phyloP scores from a whole-genome alignment of 2,329 filamentous ascomycete genomes.

The Biscogniauxia marginata region DNA sequence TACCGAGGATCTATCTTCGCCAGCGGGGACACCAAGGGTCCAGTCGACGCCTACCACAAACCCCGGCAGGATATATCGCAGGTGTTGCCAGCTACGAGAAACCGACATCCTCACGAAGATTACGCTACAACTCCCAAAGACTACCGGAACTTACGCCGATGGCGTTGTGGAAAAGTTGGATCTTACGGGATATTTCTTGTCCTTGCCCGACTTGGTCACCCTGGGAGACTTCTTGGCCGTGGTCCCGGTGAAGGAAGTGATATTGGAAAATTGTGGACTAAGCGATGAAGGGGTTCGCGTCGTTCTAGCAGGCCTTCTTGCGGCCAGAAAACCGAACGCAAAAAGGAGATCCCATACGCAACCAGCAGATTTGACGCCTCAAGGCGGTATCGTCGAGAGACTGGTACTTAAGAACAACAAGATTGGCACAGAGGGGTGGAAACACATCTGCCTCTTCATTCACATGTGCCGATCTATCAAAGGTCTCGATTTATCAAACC shows the following conservation, averaged over 20 bases:
- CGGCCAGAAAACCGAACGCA: slow-evolving; percentile 67
- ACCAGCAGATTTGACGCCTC: slow-evolving; percentile 41
- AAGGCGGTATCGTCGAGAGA: slow-evolving; percentile 78
- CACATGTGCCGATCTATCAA: slow-evolving; percentile 87
- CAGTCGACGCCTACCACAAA: slow-evolving; percentile 81
- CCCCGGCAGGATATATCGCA: slow-evolving; percentile 85
- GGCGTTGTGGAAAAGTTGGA: slow-evolving; percentile 83
- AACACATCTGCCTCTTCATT: slow-evolving; percentile 82
- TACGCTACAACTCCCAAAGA: slow-evolving; percentile 78
- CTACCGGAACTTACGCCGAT: slow-evolving; percentile 62
- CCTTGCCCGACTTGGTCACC: slow-evolving; percentile 79
- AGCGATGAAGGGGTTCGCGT: slow-evolving; percentile 85
- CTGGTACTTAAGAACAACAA: slow-evolving; percentile 91
- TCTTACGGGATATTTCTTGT: slow-evolving; percentile 79
- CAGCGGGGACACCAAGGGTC: slow-evolving; percentile 42
- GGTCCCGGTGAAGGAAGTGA: slow-evolving; percentile 82
- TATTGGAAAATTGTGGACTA: slow-evolving; percentile 83
- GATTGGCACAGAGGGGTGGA: slow-evolving; percentile 85
- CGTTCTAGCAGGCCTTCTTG: slow-evolving; percentile 80
- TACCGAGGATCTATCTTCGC: slow-evolving; percentile 32
- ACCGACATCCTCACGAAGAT: slow-evolving; percentile 90
- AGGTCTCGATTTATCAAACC: slow-evolving; percentile 80
- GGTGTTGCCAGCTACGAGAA: slow-evolving; percentile 92
- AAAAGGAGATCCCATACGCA: slow-evolving; percentile 45
- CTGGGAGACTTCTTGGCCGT: slow-evolving; percentile 92